phyloP scores from a whole-genome alignment of 441 rosid species.

The Euphorbia schlechtendalii region DNA sequence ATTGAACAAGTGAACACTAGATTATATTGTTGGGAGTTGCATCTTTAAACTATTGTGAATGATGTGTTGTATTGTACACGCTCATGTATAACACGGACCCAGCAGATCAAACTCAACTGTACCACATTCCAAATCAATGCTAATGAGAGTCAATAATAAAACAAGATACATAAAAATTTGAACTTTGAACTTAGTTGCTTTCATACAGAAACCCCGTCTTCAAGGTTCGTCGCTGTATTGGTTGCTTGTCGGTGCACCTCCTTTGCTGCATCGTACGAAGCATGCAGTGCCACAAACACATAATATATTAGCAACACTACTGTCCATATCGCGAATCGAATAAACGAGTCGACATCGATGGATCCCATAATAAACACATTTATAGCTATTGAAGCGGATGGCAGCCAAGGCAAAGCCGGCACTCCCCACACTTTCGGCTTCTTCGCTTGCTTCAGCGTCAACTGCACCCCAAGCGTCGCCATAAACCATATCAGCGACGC shows the following conservation, averaged over 20 bases:
- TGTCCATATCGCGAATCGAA: conserved; percentile 63
- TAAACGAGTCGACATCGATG: conserved; percentile 40
- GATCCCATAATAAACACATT: conserved; percentile 71
- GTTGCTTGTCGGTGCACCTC: neutral
- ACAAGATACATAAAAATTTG: neutral
- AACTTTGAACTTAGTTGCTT: neutral
- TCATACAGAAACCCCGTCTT: neutral
- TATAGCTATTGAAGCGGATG: conserved; percentile 58
- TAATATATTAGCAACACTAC: conserved; percentile 47
- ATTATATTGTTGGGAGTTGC: too few species aligned
- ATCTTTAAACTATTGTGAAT: neutral
- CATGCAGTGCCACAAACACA: conserved; percentile 70
- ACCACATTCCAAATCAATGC: neutral
- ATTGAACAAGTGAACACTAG: too few species aligned
- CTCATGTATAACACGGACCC: neutral
- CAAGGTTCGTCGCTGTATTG: neutral
- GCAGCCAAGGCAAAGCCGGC: conserved; percentile 77
- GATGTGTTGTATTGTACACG: neutral
- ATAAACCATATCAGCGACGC: conserved; percentile 51
- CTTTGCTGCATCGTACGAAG: conserved; percentile 61
- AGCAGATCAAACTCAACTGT: neutral
- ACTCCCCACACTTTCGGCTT: conserved; percentile 73
- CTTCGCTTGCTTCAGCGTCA: conserved; percentile 43
- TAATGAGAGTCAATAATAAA: neutral
- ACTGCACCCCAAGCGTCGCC: conserved; percentile 37